A percentile compares a stretch with the other conserved stretches of the same genome.
Evolutionary conservation across 495 filamentous ascomycete genomes (phyloP).

Genomic region (Umbilicaria muhlenbergii): DNA sequence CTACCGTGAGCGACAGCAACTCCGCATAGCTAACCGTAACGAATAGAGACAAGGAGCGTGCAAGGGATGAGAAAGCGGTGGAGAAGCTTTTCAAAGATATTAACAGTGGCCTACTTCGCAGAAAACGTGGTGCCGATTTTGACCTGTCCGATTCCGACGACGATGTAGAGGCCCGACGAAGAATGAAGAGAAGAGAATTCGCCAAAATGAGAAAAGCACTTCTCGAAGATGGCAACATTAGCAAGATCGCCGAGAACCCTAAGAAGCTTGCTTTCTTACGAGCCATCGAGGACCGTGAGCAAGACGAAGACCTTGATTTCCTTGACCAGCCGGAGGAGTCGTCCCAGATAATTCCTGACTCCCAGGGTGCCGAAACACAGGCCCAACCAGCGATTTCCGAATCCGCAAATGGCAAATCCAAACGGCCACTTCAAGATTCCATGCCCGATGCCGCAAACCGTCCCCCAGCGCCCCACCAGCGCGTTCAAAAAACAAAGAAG

Average conservation of each 20-base stretch:
- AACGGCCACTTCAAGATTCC: slow-evolving; percentile 33
- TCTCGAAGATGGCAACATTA: slow-evolving; percentile 78
- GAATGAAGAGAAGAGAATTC: slow-evolving; percentile 74
- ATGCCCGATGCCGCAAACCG: slow-evolving; percentile 33
- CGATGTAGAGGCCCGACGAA: slow-evolving; percentile 55
- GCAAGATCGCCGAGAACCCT: slow-evolving; percentile 78
- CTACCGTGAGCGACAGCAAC: neutral
- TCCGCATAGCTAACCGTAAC: slow-evolving; percentile 4
- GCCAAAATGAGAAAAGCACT: slow-evolving; percentile 84
- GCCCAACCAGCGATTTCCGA: slow-evolving; percentile 18
- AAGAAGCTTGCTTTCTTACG: slow-evolving; percentile 80
- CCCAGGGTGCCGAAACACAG: slow-evolving; percentile 29
- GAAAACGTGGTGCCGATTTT: slow-evolving; percentile 54
- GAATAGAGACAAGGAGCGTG: slow-evolving; percentile 45
- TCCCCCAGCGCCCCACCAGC: slow-evolving; percentile 46
- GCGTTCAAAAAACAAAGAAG: slow-evolving; percentile 44
- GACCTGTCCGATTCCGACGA: slow-evolving; percentile 84
- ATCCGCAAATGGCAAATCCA: slow-evolving; percentile 33
- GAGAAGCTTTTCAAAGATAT: slow-evolving; percentile 86
- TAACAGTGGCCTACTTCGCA: slow-evolving; percentile 68
- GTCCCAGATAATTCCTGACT: slow-evolving; percentile 23
- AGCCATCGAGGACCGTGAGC: slow-evolving; percentile 70
- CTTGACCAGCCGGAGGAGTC: slow-evolving; percentile 30
- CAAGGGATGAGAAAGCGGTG: slow-evolving; percentile 65
- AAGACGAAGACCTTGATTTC: slow-evolving; percentile 69